These are phyloP conservation scores for Brasenia schreberi DNA, from an alignment of 164 flowering plant genomes.

Conservation along the genomic window DNA sequence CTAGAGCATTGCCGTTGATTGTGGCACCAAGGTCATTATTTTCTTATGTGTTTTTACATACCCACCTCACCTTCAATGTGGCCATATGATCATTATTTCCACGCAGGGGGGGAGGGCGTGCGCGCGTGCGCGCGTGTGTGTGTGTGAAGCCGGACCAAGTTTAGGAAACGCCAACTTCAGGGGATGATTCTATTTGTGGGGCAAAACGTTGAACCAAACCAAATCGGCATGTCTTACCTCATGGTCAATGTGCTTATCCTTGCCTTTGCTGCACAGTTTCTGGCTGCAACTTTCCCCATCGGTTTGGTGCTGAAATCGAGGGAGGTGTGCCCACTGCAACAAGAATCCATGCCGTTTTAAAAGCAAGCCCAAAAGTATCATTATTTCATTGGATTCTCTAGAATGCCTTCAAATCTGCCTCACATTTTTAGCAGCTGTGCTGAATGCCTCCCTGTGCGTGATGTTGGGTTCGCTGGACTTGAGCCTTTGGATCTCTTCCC, in stretches of 20 bases:
- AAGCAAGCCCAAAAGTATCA: conserved; percentile 9
- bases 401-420: conserved; percentile 9
- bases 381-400: conserved; percentile 5
- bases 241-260: conserved; percentile 19
- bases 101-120: no score
- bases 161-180: background rate
- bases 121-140: no score
- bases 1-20: no score
- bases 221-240: conserved; percentile 7
- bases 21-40: no score
- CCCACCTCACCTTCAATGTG: no score
- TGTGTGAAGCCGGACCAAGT: no score
- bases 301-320: conserved; percentile 32
- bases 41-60: no score
- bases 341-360: background rate
- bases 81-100: no score
- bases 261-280: conserved; percentile 12
- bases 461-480: conserved; percentile 61
- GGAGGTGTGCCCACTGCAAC: conserved; percentile 79
- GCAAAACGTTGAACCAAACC: background rate
- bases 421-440: conserved; percentile 91
- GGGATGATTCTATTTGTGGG: background rate
- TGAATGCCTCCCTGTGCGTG: conserved; percentile 89
- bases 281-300: conserved; percentile 36
- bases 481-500: conserved; percentile 89